A percentile compares a stretch with the other conserved stretches of the same genome.
phyloP scores from a whole-genome alignment of 139 green algal species.

The Chlamydomonas sphaeroides region DNA sequence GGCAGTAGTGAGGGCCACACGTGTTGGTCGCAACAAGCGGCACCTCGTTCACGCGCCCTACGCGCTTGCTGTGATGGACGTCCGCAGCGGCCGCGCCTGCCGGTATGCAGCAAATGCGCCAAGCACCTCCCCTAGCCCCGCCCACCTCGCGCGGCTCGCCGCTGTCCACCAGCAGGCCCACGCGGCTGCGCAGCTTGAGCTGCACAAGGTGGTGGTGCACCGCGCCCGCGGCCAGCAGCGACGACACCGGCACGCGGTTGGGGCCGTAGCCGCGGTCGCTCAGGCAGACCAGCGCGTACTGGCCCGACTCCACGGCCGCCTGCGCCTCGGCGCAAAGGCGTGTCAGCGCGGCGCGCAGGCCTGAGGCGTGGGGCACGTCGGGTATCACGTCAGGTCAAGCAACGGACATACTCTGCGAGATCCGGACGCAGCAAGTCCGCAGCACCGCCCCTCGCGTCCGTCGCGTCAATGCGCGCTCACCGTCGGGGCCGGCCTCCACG shows the following conservation, averaged over 20 bases:
- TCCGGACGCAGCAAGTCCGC: no score
- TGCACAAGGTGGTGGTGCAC: slow-evolving; percentile 93
- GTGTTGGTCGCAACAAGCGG: no score
- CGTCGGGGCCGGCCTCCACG: slow-evolving; percentile 67
- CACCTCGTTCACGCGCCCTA: no score
- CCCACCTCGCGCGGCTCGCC: slow-evolving; percentile 69
- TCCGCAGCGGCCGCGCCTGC: no score
- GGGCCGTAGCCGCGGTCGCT: slow-evolving; percentile 73
- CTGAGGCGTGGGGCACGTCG: no score
- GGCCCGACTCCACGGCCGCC: slow-evolving; percentile 81
- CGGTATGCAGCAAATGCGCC: slow-evolving; percentile 21
- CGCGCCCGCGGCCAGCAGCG: slow-evolving; percentile 85
- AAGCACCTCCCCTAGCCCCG: no score
- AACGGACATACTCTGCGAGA: no score
- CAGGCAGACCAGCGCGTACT: slow-evolving; percentile 80
- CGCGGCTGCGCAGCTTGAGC: slow-evolving; percentile 49
- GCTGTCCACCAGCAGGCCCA: slow-evolving; percentile 86
- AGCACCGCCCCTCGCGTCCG: no score
- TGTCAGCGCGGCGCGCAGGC: slow-evolving; percentile 77
- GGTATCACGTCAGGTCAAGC: no score
- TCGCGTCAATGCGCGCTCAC: neutral
- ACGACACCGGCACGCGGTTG: slow-evolving; percentile 78
- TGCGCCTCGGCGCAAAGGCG: slow-evolving; percentile 80
- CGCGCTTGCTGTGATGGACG: no score
- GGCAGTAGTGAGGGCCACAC: no score